Evolutionary conservation across 441 rosid genomes (phyloP).

Genomic region (Gossypium schwendimanii): DNA sequence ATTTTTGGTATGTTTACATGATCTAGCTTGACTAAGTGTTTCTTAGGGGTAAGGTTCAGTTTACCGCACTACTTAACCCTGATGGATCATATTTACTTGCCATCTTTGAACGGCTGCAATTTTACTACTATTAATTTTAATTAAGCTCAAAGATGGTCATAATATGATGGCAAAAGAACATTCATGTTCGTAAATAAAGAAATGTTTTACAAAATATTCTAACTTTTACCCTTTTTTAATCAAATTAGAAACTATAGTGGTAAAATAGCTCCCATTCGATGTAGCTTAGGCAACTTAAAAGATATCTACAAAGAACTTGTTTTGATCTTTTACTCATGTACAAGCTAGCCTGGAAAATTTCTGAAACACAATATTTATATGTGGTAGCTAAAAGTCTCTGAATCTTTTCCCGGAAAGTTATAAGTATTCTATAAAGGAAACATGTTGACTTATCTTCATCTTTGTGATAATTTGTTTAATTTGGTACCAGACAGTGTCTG

Average conservation of each 20-base stretch:
- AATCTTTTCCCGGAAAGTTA: not conserved
- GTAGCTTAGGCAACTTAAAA: too few species aligned
- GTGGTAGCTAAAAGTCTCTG: too few species aligned
- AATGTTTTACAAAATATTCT: too few species aligned
- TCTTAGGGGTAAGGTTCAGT: not conserved
- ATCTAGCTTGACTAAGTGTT: not conserved
- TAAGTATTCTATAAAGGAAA: not conserved
- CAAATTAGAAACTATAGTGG: too few species aligned
- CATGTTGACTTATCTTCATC: not conserved
- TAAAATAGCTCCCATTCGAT: too few species aligned
- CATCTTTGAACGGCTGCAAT: not conserved
- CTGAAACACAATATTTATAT: too few species aligned
- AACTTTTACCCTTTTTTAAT: too few species aligned
- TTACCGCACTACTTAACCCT: not conserved
- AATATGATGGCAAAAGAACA: not conserved
- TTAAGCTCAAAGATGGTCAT: not conserved
- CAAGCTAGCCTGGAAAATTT: too few species aligned
- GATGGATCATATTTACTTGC: not conserved
- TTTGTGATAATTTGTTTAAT: not conserved
- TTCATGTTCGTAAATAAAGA: too few species aligned
- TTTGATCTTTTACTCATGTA: too few species aligned
- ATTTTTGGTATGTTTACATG: slow-evolving; percentile 37
- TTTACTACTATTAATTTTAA: not conserved
- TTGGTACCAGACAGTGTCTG: not conserved
- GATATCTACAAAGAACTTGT: too few species aligned